These are phyloP conservation scores for Trichoderma orchidacearum DNA, from an alignment of 495 filamentous ascomycete species.

Conservation along the genomic window DNA sequence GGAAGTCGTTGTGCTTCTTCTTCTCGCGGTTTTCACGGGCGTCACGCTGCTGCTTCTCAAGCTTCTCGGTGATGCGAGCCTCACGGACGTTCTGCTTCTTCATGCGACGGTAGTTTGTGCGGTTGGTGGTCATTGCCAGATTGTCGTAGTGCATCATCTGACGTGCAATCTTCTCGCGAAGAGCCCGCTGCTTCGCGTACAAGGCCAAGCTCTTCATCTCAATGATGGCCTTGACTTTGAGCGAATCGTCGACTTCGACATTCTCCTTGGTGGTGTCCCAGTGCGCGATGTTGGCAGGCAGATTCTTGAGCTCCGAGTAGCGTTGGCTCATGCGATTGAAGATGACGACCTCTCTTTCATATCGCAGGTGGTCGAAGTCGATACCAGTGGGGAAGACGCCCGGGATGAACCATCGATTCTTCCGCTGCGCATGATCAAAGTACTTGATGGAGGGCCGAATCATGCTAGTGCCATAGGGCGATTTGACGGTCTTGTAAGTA, in stretches of 20 bases:
- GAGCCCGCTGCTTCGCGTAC: slow-evolving; percentile 67
- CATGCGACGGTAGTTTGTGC: slow-evolving; percentile 74
- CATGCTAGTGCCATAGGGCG: slow-evolving; percentile 44
- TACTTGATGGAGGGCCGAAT: slow-evolving; percentile 53
- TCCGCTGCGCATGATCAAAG: slow-evolving; percentile 56
- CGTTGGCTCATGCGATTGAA: slow-evolving; percentile 81
- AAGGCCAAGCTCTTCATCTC: slow-evolving; percentile 81
- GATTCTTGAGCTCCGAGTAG: slow-evolving; percentile 64
- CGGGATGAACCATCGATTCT: slow-evolving; percentile 62
- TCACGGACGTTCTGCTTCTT: slow-evolving; percentile 96
- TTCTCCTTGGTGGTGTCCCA: slow-evolving; percentile 69
- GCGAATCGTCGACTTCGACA: slow-evolving; percentile 59
- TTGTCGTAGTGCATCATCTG: slow-evolving; percentile 91
- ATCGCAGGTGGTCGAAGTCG: slow-evolving; percentile 64
- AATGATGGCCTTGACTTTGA: slow-evolving; percentile 82
- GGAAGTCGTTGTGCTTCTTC: slow-evolving; percentile 86
- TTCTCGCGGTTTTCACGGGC: slow-evolving; percentile 87
- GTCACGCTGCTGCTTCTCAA: slow-evolving; percentile 96
- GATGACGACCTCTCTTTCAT: slow-evolving; percentile 74
- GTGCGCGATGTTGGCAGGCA: slow-evolving; percentile 68
- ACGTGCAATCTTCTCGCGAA: slow-evolving; percentile 73
- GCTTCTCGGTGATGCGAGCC: slow-evolving; percentile 90
- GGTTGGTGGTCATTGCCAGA: slow-evolving; percentile 87
- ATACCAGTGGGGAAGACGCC: slow-evolving; percentile 82
- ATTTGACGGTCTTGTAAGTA: slow-evolving; percentile 44